Percentiles rank a stretch among this genome's conserved stretches.
These are phyloP conservation scores for Boletus fagicola DNA, from an alignment of 768 basidiomycete species.

Conservation along the genomic window DNA sequence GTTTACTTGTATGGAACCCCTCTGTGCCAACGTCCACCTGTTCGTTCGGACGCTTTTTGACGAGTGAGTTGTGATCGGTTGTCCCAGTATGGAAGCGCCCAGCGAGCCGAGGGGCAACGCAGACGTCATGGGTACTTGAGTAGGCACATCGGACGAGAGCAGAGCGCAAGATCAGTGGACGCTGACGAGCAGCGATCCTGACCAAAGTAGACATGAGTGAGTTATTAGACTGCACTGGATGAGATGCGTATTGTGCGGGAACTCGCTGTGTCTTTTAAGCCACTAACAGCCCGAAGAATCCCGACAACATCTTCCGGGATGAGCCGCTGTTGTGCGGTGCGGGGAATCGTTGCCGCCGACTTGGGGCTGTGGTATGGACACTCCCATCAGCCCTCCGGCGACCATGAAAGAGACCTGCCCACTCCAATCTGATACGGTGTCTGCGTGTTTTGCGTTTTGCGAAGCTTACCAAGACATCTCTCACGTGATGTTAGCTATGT, in stretches of 20 bases:
- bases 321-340: constrained; percentile 12
- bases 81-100: constrained; percentile 27
- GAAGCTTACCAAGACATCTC: background rate
- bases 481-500: constrained; percentile 1
- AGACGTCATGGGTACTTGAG: constrained; percentile 2
- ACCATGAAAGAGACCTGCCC: background rate
- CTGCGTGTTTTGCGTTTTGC: no score
- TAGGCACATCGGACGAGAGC: constrained; percentile 8
- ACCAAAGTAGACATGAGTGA: constrained; percentile 18
- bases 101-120: constrained; percentile 1
- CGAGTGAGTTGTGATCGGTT: constrained; percentile 23
- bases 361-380: background rate
- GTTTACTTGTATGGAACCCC: constrained; percentile 35
- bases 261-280: constrained; percentile 23
- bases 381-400: background rate
- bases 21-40: constrained; percentile 32
- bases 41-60: constrained; percentile 24
- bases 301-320: constrained; percentile 25
- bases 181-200: constrained; percentile 11
- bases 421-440: no score
- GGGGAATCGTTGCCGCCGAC: background rate
- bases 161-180: constrained; percentile 10
- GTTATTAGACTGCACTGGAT: background rate
- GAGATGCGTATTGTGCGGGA: background rate
- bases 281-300: constrained; percentile 17